Evolutionary conservation across 1,284 basidiomycete species (phyloP).

Genomic region (Rhodotorula sp.): DNA sequence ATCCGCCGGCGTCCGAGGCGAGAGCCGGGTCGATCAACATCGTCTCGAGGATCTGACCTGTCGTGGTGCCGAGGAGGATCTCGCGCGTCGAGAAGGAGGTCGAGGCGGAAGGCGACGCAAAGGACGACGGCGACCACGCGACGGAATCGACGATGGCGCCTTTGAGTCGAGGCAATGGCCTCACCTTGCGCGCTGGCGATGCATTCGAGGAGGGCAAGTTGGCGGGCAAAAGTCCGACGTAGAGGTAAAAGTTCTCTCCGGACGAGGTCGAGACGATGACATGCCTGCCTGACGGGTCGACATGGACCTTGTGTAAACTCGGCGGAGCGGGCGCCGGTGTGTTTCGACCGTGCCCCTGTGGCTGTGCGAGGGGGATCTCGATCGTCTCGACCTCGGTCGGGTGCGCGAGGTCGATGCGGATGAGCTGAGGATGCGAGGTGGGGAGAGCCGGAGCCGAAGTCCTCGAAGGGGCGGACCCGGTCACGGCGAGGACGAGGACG

Average conservation of each 20-base stretch:
- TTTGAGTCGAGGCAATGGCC: constrained; percentile 73
- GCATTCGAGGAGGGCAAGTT: constrained; percentile 4
- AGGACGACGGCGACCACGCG: constrained; percentile 77
- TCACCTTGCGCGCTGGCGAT: constrained; percentile 61
- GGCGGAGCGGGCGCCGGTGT: constrained; percentile 5
- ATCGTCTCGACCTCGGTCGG: constrained; percentile 38
- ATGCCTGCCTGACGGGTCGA: constrained; percentile 89
- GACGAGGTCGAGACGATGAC: constrained; percentile 78
- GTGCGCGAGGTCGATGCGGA: constrained; percentile 43
- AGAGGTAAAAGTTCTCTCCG: constrained; percentile 93
- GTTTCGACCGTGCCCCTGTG: background rate
- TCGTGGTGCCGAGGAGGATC: constrained; percentile 81
- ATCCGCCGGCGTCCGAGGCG: constrained; percentile 46
- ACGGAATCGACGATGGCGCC: constrained; percentile 80
- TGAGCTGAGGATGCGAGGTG: constrained; percentile 36
- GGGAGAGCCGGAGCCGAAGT: background rate
- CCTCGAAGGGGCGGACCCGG: constrained; percentile 17
- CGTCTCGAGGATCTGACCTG: constrained; percentile 75
- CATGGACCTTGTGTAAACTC: constrained; percentile 66
- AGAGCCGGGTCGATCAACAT: constrained; percentile 79
- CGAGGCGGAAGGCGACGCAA: constrained; percentile 53
- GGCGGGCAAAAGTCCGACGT: constrained; percentile 58
- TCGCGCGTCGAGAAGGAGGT: constrained; percentile 73
- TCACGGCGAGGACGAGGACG: constrained; percentile 55
- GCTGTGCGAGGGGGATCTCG: constrained; percentile 26